A percentile compares a stretch with the other conserved stretches of the same genome.
Evolutionary conservation across 176 grass and related monocot genomes (phyloP).

Genomic region (Oryza glaberrima): DNA sequence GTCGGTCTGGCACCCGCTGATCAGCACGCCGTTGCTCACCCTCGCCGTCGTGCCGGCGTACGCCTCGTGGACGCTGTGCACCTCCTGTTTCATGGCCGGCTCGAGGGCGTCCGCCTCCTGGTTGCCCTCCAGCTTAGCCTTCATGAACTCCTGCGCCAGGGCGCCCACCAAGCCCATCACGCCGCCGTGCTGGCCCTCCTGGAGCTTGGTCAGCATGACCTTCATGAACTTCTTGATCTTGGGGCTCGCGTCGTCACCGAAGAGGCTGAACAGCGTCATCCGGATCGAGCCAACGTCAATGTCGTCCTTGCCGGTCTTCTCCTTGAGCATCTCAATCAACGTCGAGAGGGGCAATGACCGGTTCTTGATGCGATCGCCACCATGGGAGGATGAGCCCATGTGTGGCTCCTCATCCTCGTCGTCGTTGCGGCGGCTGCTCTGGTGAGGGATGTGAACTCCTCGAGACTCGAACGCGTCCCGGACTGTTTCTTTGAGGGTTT

Average conservation of each 20-base stretch:
- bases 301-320: constrained; percentile 78
- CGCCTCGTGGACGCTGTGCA: constrained; percentile 48
- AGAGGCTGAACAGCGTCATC: constrained; percentile 72
- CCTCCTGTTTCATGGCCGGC: constrained; percentile 51
- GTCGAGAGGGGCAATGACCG: constrained; percentile 77
- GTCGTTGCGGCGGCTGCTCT: constrained; percentile 1
- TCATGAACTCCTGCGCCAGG: constrained; percentile 74
- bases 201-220: constrained; percentile 58
- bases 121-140: constrained; percentile 64
- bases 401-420: background rate
- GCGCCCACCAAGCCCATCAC: constrained; percentile 55
- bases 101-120: constrained; percentile 12
- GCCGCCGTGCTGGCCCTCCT: constrained; percentile 38
- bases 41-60: constrained; percentile 51
- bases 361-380: constrained; percentile 28
- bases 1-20: constrained; percentile 96
- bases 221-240: constrained; percentile 96
- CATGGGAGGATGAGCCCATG: background rate
- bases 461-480: constrained; percentile 48
- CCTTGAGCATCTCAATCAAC: constrained; percentile 71
- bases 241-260: constrained; percentile 85
- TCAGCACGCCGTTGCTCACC: constrained; percentile 60
- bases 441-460: constrained; percentile 47
- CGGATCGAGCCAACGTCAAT: constrained; percentile 79
- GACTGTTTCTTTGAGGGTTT: constrained; percentile 38